Percentiles rank a stretch among this genome's conserved stretches.
These are phyloP conservation scores for Trifolium repens DNA, from an alignment of 306 rosid species.

Conservation along the genomic window DNA sequence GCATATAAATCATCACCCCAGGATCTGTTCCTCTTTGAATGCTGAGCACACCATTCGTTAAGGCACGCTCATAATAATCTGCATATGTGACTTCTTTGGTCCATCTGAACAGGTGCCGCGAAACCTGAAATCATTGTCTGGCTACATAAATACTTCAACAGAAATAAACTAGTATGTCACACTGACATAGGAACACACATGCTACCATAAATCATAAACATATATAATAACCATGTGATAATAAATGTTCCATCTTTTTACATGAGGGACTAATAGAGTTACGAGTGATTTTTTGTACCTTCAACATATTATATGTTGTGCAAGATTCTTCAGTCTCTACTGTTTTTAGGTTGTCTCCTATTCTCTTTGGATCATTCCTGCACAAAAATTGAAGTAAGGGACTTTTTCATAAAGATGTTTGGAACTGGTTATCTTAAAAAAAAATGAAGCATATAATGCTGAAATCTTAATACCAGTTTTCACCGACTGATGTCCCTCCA, in stretches of 20 bases:
- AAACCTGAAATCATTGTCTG: conserved; percentile 60
- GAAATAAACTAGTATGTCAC: too few relatives aligned
- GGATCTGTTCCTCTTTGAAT: conserved; percentile 95
- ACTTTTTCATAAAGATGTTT: conserved; percentile 9
- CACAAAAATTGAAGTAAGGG: conserved; percentile 26
- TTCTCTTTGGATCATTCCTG: conserved; percentile 77
- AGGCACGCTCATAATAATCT: conserved; percentile 89
- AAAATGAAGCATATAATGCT: conserved; percentile 29
- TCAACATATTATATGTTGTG: conserved; percentile 90
- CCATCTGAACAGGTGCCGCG: conserved; percentile 86
- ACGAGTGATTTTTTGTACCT: conserved; percentile 53
- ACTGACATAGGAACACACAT: background rate
- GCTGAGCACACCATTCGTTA: conserved; percentile 84
- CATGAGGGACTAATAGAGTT: conserved; percentile 17
- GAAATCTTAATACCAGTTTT: conserved; percentile 70
- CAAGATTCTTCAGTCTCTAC: conserved; percentile 90
- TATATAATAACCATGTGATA: background rate
- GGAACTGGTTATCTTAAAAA: conserved; percentile 28
- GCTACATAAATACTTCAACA: background rate
- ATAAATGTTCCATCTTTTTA: background rate
- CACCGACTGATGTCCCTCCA: conserved; percentile 87
- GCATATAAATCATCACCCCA: conserved; percentile 94
- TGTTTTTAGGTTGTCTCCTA: conserved; percentile 53
- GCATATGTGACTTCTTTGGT: conserved; percentile 82
- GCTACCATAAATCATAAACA: conserved; percentile 11